Base-by-base conservation (phyloP, 202 grass and related monocot species). In the Eragrostis tef region DNA sequence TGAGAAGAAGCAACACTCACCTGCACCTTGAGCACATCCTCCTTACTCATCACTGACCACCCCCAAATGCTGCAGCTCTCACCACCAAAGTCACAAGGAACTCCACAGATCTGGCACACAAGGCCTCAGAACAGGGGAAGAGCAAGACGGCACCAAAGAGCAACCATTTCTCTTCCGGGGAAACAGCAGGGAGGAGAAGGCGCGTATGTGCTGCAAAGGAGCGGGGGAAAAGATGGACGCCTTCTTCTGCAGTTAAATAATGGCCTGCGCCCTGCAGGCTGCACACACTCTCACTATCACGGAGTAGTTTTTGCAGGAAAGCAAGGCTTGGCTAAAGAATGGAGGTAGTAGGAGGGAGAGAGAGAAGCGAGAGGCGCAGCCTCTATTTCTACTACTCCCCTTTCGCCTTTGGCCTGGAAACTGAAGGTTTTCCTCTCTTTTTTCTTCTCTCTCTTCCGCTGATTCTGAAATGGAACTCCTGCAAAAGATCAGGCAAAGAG, bases 1-100 rank as follows among this genome's bases (percentile, higher is more conserved):
- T 3, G 20, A 50, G 49, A 77, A 3, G 66, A 81, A 59, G 64
- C 71, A 41, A 76, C 29, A 62, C 87, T 54, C 31, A 94, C 92
- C 92, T 94, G 87, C 24, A 91, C 91, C 73, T 89, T 89, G 74
- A 94, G 81, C 7, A 83, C 41, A 0, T 88, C 87, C 59, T 94
- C 81, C 86, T 83, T 91, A 77, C 89, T 94, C 92, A 94, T 91
- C 34, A 34, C 65, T 86, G 73, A 75, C 68, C 47, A 44, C 73
- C 74, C 74, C 68, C 44, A 21, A 49, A 63, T 31, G 51, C 75
- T 0, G 19, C 44, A 16, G 41, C 51, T 42, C 29, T 24, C 19
- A 45, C 47, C 57, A 69, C 76, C 75, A 34, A 16, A 75, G 42
- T 78, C 81, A 25, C 5, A 14, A 6, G 4, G 24, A 61, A 14